Evolutionary conservation across 805 yeast species (phyloP).

Genomic region (Suhomyces prunicola): DNA sequence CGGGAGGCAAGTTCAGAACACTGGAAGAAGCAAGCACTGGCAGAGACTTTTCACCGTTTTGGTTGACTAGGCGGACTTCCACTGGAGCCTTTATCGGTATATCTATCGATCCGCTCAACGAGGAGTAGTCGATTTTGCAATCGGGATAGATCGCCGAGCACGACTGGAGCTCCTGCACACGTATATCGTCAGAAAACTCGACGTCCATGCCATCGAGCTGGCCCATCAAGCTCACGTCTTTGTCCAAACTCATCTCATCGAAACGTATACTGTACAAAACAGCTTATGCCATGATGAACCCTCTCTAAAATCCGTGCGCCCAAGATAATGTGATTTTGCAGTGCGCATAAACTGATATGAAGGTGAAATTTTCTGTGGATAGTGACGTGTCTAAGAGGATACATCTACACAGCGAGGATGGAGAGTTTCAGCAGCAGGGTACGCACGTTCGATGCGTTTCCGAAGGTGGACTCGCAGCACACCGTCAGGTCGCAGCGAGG

Average conservation of each 20-base stretch:
- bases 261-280: neutral
- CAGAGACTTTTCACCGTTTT: neutral
- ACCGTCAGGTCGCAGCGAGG: slow-evolving; percentile 75
- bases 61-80: slow-evolving; percentile 7
- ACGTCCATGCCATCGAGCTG: neutral
- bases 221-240: neutral
- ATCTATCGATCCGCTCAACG: slow-evolving; percentile 20
- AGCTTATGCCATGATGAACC: too few relatives aligned
- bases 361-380: neutral
- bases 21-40: neutral
- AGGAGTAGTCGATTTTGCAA: slow-evolving; percentile 4
- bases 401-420: slow-evolving; percentile 13
- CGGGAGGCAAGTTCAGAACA: slow-evolving; percentile 28
- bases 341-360: neutral
- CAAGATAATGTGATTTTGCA: too few relatives aligned
- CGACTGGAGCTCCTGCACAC: slow-evolving; percentile 39
- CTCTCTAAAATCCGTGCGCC: too few relatives aligned
- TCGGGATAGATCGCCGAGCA: slow-evolving; percentile 44
- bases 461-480: slow-evolving; percentile 49
- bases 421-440: slow-evolving; percentile 38
- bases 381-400: neutral
- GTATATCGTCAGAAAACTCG: slow-evolving; percentile 17
- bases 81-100: slow-evolving; percentile 25
- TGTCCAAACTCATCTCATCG: neutral
- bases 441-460: slow-evolving; percentile 46